Evolutionary conservation across 129 eudicot genomes (phyloP).

Genomic region (Chrysanthemum lavandulifolium): DNA sequence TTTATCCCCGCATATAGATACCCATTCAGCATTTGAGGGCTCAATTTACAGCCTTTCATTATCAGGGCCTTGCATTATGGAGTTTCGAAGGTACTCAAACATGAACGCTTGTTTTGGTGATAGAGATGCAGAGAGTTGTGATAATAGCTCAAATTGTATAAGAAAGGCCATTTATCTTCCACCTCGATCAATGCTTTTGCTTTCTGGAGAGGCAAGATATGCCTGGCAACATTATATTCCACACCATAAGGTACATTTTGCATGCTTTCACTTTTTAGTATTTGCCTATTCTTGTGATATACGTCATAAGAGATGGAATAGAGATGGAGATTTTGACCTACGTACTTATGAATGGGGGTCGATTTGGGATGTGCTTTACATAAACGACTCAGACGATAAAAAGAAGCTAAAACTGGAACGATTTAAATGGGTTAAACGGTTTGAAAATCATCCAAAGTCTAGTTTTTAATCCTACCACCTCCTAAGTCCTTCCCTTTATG

Average conservation of each 20-base stretch:
- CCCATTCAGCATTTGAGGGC: conserved; percentile 96
- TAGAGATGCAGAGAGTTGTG: conserved; percentile 34
- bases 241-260: conserved; percentile 77
- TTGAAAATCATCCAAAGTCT: too few relatives aligned
- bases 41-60: conserved; percentile 91
- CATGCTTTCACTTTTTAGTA: conserved; percentile 7
- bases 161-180: conserved; percentile 83
- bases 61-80: conserved; percentile 99
- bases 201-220: conserved; percentile 92
- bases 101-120: conserved; percentile 25
- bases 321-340: too few relatives aligned
- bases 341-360: too few relatives aligned
- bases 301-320: too few relatives aligned
- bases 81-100: conserved; percentile 69
- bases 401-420: too few relatives aligned
- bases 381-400: too few relatives aligned
- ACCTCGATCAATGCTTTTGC: conserved; percentile 79
- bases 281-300: not conserved
- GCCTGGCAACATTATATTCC: conserved; percentile 99
- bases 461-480: too few relatives aligned
- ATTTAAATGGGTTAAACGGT: too few relatives aligned
- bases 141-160: conserved; percentile 31
- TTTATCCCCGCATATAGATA: conserved; percentile 93
- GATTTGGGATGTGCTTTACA: too few relatives aligned
- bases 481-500: too few relatives aligned